phyloP scores from a whole-genome alignment of 352 stramenopile species.

The Phytophthora syringae region DNA sequence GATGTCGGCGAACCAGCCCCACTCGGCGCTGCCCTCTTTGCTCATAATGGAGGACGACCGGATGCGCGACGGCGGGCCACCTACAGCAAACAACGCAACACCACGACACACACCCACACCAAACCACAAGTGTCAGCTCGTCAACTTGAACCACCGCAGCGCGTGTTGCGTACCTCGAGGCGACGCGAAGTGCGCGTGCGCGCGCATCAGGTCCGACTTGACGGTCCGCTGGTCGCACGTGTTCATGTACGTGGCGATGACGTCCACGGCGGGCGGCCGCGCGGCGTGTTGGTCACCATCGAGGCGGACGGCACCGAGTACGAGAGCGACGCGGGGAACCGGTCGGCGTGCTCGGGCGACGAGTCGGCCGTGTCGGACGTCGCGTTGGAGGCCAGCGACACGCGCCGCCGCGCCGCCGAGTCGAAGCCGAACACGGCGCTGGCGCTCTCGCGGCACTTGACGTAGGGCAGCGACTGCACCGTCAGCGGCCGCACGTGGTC shows the following conservation, averaged over 20 bases:
- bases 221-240: conserved; percentile 77
- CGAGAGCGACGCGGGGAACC: conserved; percentile 62
- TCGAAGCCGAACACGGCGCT: conserved; percentile 68
- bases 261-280: conserved; percentile 75
- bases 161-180: conserved; percentile 54
- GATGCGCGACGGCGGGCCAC: conserved; percentile 50
- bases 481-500: conserved; percentile 29
- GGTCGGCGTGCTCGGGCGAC: conserved; percentile 41
- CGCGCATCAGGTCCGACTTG: conserved; percentile 81
- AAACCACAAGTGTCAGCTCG: conserved; percentile 41
- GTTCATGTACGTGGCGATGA: conserved; percentile 93
- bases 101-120: conserved; percentile 32
- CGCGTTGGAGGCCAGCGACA: conserved; percentile 52
- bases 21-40: conserved; percentile 85
- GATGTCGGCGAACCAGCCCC: conserved; percentile 90
- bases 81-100: conserved; percentile 32
- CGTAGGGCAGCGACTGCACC: conserved; percentile 75
- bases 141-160: conserved; percentile 35
- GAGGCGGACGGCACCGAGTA: conserved; percentile 76
- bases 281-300: conserved; percentile 67
- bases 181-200: conserved; percentile 76
- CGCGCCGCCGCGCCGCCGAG: conserved; percentile 44
- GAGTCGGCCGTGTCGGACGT: conserved; percentile 47
- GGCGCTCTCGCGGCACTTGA: conserved; percentile 64
- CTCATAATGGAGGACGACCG: conserved; percentile 73